Evolutionary conservation across 352 stramenopile genomes (phyloP), one percentile per base, ranked within the genome.

Genomic region (Pythium grandisporangium): DNA sequence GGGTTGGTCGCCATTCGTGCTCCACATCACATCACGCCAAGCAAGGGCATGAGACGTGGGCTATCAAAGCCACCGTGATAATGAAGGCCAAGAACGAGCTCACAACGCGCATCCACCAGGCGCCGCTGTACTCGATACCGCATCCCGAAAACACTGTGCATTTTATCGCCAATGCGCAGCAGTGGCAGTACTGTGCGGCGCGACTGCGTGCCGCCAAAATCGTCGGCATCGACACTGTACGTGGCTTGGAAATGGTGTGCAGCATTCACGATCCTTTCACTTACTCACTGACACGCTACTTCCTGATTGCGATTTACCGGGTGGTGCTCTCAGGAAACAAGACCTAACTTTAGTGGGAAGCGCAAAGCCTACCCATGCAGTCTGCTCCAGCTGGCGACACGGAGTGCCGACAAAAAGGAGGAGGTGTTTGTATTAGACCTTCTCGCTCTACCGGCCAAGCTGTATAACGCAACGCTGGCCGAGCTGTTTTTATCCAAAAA

Each of bases 391-490:
- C 70, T 90, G 17, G 76, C 70, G n/a, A 47, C 71, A 30, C 73
- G 76, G 13, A 61, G 78, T 33, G 58, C 51, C 12, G 41, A 53
- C 5, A 37, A 55, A 5, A 72, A 73, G 22, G 67, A 83, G 36
- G 70, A 85, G 34, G 70, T 87, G 25, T 87, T 90, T 45, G 48
- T 90, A 27, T 44, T 86, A n/a, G 76, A 90, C 42, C 48, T 90
- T 26, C 54, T 84, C 34, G 57, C 61, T 26, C 51, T 87, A 8
- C 46, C 52, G 10, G 58, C 66, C 16, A 81, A 67, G 12, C 32
- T 80, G 25, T 90, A 87, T 51, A 84, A 87, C 42, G 41, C 48
- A 30, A 66, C 66, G 16, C 49, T 90, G 0, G 63, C 61, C 1
- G 60, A 55, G 7, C 42, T 87, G 0, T 87, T 90, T 42, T 41